Percentiles rank a stretch among this genome's conserved stretches.
These are phyloP conservation scores for Leptodontidium sp. DNA, from an alignment of 2,329 filamentous ascomycete species.

Conservation along the genomic window DNA sequence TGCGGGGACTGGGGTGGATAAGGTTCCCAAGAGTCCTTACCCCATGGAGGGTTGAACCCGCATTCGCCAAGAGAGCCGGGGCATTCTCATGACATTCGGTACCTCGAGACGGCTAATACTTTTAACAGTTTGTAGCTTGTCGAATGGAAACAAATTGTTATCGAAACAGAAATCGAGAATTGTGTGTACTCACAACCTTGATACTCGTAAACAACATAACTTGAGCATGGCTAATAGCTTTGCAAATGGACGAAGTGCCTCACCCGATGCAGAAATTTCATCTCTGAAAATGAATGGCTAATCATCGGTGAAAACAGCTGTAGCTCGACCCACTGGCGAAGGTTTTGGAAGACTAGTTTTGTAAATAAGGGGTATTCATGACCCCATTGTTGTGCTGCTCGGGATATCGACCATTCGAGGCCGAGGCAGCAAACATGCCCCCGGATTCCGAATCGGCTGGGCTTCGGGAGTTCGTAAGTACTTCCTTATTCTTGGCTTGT, in stretches of 20 bases:
- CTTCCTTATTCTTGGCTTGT: background rate
- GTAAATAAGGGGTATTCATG: background rate
- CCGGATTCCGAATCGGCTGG: background rate
- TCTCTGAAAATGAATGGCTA: no score
- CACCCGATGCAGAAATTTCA: no score
- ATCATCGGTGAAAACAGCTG: no score
- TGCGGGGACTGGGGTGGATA: constrained; percentile 9
- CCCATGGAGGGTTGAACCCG: constrained; percentile 4
- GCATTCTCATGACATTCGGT: background rate
- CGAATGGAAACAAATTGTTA: background rate
- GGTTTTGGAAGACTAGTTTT: background rate
- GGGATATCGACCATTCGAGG: background rate
- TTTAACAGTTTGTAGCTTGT: background rate
- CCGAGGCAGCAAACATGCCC: constrained; percentile 12
- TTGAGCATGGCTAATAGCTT: no score
- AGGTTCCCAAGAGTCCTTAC: background rate
- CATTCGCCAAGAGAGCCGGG: background rate
- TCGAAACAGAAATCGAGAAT: background rate
- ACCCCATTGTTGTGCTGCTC: background rate
- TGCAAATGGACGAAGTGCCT: no score
- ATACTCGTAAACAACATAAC: no score
- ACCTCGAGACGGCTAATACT: background rate
- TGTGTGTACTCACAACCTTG: background rate
- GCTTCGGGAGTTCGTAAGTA: background rate
- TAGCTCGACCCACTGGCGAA: background rate